Base-by-base conservation (phyloP, 768 basidiomycete genomes). In the Lactarius vividus region DNA sequence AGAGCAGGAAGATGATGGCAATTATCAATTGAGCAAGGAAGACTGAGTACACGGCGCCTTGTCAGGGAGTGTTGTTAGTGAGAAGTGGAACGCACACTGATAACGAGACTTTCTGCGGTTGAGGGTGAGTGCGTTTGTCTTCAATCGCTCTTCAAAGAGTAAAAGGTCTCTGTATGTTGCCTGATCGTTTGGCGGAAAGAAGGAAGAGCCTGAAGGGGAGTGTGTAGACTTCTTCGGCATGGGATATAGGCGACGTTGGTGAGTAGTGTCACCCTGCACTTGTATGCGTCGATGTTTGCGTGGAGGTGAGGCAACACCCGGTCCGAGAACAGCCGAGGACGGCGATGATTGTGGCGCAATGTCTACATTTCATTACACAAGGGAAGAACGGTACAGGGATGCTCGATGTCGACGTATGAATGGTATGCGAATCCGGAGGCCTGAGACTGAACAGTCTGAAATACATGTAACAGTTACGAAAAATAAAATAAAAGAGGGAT, bases 131-230 rank as follows among this genome's bases (percentile, higher is more conserved):
- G 93, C 94, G 73, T 91, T 98, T 23, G 91, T 89, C 79, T 97
- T 97, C 65, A 99, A 85, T n/a, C 96, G 84, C 74, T 98, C 96
- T 78, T 99, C 96, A 66, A 98, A 98, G 54, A 94, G 79, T 28
- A 98, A 83, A 16, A 99, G 79, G 74, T 99, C 96, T 54, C 90
- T 81, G 75, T 90, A 93, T 1, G 94, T 95, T 15, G 88, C 82
- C 59, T 81, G 81, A 75, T 96, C 94, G 72, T 86, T 86, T 42
- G 88, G 78, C 0, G 93, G 91, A 68, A 81, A 74, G 72, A 81
- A 87, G 1, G 82, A 77, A 40, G 74, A 71, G 46, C 73, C 75
- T 55, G 71, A 65, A 3, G 73, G 72, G 49, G 74, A 75, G 37
- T 73, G 69, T 20, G 73, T 71, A 7, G 71, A 69, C 59, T 74